Base-by-base conservation (phyloP, 331 rosid genomes). In the Cydonia oblonga region DNA sequence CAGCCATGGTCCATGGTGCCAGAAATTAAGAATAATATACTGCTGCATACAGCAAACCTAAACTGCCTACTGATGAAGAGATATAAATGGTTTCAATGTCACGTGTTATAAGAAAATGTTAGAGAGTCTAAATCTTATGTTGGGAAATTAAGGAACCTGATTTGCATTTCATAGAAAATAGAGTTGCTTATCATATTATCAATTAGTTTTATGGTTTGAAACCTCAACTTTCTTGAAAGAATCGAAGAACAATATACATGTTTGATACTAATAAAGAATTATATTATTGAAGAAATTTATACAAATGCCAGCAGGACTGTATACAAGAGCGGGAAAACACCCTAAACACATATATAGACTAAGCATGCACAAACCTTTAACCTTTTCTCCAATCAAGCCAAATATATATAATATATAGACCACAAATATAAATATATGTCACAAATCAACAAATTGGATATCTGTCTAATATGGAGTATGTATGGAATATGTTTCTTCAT, bases 341-440 rank as follows among this genome's bases (percentile, higher is more conserved):
- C 38, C 22, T 72, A 79, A 16, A 46, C 51, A 70, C 13, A 24
- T n/a, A n/a, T n/a, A n/a, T 6, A 32, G 30, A 74, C 79, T 68
- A 73, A 60, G 66, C 54, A 53, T 65, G 67, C 44, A 30, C 14
- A 63, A 79, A 73, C 64, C 61, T 65, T 26, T n/a, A n/a, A n/a
- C n/a, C n/a, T n/a, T n/a, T n/a, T 29, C 19, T 16, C 51, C 4
- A 74, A 66, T 40, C 67, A 73, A 74, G 51, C 82, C 71, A 68
- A 60, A 49, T 25, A 66, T 46, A 65, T 76, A 59, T 23, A 29
- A 52, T 60, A 67, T 56, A 69, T 13, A 24, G 4, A 51, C 58
- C 12, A 25, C 53, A 42, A 9, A 69, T 29, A 30, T 25, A 70
- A 77, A 28, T 42, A 66, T 64, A 72, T 70, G 58, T 64, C 20